Base-by-base conservation (phyloP, 495 filamentous ascomycete genomes). In the Neurospora hispaniola region DNA sequence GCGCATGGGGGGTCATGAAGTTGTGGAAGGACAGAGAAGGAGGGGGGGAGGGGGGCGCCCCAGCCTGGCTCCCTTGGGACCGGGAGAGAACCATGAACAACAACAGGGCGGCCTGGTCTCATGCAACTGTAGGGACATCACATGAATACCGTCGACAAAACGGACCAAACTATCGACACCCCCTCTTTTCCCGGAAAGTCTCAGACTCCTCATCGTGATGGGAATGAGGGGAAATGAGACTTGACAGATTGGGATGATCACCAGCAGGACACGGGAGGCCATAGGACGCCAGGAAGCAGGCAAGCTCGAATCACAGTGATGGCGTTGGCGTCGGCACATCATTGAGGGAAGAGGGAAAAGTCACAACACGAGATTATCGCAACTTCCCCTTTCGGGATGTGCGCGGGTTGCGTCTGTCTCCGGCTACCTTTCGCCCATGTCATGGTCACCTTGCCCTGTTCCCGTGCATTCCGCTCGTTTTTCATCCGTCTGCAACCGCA, bases 341-440 rank as follows among this genome's bases (percentile, higher is more conserved):
- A 62, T 6, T 35, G 12, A 27, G 3, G 11, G 27, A 4, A 27
- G 27, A 14, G 7, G 27, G 11, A 31, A 27, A 62, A 62, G 27
- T 70, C 54, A 70, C 71, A 39, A 35, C 54, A 71, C 54, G 54
- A 40, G 16, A 8, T 5, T 18, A 20, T 70, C 23, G 42, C 69
- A 73, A 44, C 72, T 73, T 73, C 42, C 69, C 54, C 27, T 59
- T 73, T 48, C 40, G 72, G 72, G n/a, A 59, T 73, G 14, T 71
- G 72, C 69, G 4, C 54, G 27, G 54, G 54, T 18, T 66, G 54
- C 54, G 54, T 66, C 54, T 35, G 27, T 38, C 54, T 27, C 23
- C 54, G 7, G 54, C 35, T 66, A 27, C 54, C 16, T 35, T 23
- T 66, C 27, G 27, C 54, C 54, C 54, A 35, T 35, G 3, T 35